Evolutionary conservation across 306 rosid species (phyloP), one percentile per base, ranked within the genome.

Genomic region (Dryas alaskensis): DNA sequence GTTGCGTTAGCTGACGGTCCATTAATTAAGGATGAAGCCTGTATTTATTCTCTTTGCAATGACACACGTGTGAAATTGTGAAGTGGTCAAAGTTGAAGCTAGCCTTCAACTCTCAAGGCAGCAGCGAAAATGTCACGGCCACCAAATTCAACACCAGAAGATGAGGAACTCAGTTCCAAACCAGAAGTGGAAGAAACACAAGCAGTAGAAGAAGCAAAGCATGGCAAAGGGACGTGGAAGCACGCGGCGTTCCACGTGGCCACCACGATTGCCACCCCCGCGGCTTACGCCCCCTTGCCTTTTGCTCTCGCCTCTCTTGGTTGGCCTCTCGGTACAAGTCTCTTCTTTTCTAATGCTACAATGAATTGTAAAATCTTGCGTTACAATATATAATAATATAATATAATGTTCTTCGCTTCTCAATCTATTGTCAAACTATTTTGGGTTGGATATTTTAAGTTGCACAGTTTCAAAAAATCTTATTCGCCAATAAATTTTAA

Each of bases 231-330:
- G 75, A 86, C 93, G 61, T 85, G 93, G 97, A 87, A 82, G 85
- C 89, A 91, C 48, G 97, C 89, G 1, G 92, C 92, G 72, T 88
- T 88, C 46, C 93, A 91, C 78, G 83, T 91, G 3, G 93, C 92
- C 55, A 88, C 97, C 16, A 91, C 97, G 25, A 84, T 91, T 75
- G 92, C 93, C 46, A 91, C 97, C 0, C 92, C 97, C 37, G 93
- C 92, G 40, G 93, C 97, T 76, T 91, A 85, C 72, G 90, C 97
- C 37, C 90, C 92, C 48, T 76, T 91, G 69, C 97, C 93, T 45
- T 91, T 91, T 22, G 93, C 97, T 75, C 86, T 91, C 7, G 92
- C 92, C 71, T 88, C 97, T 70, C 92, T 91, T 2, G 89, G 90
- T 62, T 90, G 97, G 93, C 83, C 90, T 69, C 85, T 88, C 8